Percentiles rank a stretch among this genome's conserved stretches.
phyloP scores from a whole-genome alignment of 208 protist species.

The Ichthyophonus hoferi region DNA sequence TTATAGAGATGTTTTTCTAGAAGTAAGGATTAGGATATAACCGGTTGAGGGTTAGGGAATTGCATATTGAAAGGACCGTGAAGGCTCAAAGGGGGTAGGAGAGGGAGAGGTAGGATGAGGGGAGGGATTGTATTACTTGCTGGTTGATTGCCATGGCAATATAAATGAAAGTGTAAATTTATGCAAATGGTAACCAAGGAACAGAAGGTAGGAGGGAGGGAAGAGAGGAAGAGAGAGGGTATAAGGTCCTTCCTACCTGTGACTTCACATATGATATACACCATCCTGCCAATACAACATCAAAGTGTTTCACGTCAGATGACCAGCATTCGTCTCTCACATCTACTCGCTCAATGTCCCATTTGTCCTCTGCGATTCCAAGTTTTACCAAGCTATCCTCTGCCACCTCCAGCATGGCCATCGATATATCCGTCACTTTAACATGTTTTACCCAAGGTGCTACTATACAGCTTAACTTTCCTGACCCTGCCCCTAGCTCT shows the following conservation, averaged over 20 bases:
- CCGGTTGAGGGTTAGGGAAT: too few species aligned
- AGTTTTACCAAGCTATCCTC: background rate
- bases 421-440: background rate
- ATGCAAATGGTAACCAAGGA: too few species aligned
- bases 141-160: too few species aligned
- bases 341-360: background rate
- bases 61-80: too few species aligned
- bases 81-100: too few species aligned
- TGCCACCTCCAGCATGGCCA: background rate
- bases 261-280: background rate
- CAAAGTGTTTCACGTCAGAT: background rate
- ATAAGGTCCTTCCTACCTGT: too few species aligned
- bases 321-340: background rate
- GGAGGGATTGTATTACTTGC: too few species aligned
- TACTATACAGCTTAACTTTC: background rate
- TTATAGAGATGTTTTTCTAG: too few species aligned
- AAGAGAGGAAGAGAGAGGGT: background rate
- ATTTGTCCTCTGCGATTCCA: background rate
- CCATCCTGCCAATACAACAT: background rate
- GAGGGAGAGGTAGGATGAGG: too few species aligned
- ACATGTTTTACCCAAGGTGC: background rate
- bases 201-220: too few species aligned
- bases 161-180: too few species aligned
- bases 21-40: too few species aligned
- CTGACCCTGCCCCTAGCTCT: background rate